Evolutionary conservation across 1,139 yeast species (phyloP).

Genomic region (Hansenula sp.): DNA sequence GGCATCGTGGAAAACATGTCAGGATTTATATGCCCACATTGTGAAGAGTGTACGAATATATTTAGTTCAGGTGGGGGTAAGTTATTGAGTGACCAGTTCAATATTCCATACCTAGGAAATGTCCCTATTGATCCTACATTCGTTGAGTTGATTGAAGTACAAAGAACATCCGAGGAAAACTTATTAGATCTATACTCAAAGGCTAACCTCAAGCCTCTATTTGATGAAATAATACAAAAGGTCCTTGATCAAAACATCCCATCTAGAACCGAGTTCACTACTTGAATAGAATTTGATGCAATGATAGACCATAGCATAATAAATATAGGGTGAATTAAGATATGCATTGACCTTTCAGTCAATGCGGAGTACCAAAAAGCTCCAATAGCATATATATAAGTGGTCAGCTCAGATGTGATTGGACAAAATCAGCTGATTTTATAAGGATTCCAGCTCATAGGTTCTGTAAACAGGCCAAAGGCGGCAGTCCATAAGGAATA

Average conservation of each 20-base stretch:
- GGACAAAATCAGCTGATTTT: no score
- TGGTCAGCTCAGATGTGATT: no score
- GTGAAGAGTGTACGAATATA: constrained; percentile 87
- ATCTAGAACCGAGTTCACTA: no score
- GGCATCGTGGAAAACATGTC: constrained; percentile 97
- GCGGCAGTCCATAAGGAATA: no score
- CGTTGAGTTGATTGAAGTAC: constrained; percentile 73
- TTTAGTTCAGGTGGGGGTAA: constrained; percentile 95
- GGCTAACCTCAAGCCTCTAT: constrained; percentile 41
- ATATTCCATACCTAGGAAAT: constrained; percentile 71
- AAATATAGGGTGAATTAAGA: no score
- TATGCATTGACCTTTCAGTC: no score
- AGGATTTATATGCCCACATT: constrained; percentile 92
- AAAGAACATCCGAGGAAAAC: constrained; percentile 16
- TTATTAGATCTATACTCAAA: constrained; percentile 35
- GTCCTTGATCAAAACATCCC: constrained; percentile 34
- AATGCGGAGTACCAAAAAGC: no score
- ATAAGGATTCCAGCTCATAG: no score
- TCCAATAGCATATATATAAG: no score
- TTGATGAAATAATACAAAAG: constrained; percentile 45
- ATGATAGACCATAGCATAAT: no score
- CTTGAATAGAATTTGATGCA: no score
- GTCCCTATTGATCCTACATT: constrained; percentile 93
- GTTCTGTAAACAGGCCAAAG: no score
- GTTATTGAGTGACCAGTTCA: constrained; percentile 55